Base-by-base conservation (phyloP, 2,329 filamentous ascomycete genomes). In the Cadophora malorum region DNA sequence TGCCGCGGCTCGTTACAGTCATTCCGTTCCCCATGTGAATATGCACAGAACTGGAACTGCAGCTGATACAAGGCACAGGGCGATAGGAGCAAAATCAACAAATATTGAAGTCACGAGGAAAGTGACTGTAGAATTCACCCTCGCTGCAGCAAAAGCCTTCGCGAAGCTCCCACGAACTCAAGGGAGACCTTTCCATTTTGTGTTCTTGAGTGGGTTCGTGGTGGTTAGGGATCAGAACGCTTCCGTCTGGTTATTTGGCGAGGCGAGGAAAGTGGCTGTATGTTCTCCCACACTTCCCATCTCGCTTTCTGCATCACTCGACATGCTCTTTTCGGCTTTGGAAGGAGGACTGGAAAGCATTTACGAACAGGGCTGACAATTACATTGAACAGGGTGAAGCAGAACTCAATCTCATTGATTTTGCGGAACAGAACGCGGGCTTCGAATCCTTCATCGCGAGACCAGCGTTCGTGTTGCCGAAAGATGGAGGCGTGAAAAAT, bases 211-310 rank as follows among this genome's bases (percentile, higher is more conserved):
- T 56, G 78, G 77, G 14, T 77, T 74, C 47, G 74, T 79, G 21
- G 78, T 79, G 23, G 80, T 81, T 69, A 76, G 79, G 63, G 78
- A 82, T 69, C 79, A 80, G 76, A 77, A 59, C 76, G 76, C 59
- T 74, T 73, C 10, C 3, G 69, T 82, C 35, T 82, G 79, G 80
- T 72, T 79, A 45, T 59, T 76, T 73, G 82, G 9, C 74, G 77
- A 68, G 79, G 77, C 35, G 79, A 80, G 14, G 78, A 81, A 67
- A 50, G 52, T 68, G 8, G 49, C 64, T 59, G 65, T 69, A 66
- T 25, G 63, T n/a, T n/a, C n/a, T n/a, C n/a, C n/a, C n/a, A n/a
- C n/a, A n/a, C n/a, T n/a, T n/a, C n/a, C n/a, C n/a, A n/a, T n/a
- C n/a, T n/a, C n/a, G n/a, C n/a, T n/a, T n/a, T n/a, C n/a, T n/a